Percentiles rank a stretch among this genome's conserved stretches.
Conservation (phyloP, 1,284 basidiomycete species). For the Ceratobasidium papillatum region DNA sequence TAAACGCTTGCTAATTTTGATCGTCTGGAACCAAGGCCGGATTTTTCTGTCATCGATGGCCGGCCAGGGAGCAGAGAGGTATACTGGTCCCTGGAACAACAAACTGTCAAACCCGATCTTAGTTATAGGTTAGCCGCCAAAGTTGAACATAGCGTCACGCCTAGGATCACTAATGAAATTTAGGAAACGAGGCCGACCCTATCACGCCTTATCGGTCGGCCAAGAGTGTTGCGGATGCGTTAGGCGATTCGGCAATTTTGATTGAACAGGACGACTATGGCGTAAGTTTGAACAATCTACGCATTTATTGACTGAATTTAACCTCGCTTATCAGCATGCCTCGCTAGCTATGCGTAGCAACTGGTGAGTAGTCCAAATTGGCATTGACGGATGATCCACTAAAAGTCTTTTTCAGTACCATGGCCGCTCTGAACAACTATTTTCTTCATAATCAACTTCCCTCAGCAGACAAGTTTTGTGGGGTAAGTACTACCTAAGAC, state of each 20-base stretch:
- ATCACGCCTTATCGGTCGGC: conserved; percentile 29
- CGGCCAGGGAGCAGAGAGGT: conserved; percentile 29
- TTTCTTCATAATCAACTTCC: conserved; percentile 15
- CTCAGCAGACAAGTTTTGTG: conserved; percentile 4
- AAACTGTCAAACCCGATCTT: conserved; percentile 35
- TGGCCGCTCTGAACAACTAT: background rate
- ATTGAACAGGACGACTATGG: conserved; percentile 33
- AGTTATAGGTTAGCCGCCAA: conserved; percentile 32
- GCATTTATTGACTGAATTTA: too few species aligned
- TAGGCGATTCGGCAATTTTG: conserved; percentile 25
- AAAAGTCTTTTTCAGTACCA: conserved; percentile 1
- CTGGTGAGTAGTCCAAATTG: background rate
- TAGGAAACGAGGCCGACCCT: conserved; percentile 36
- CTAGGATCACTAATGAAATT: background rate
- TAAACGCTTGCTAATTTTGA: background rate
- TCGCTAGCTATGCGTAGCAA: conserved; percentile 14
- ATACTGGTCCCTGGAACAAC: conserved; percentile 27
- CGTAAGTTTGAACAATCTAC: background rate
- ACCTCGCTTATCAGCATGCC: background rate
- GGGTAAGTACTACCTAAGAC: too few species aligned
- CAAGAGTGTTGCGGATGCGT: conserved; percentile 9
- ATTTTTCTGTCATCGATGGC: conserved; percentile 25
- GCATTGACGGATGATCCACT: background rate
- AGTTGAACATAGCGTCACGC: background rate
- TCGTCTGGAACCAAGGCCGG: background rate